A percentile compares a stretch with the other conserved stretches of the same genome.
Conservation (phyloP, 257 asterid genomes). For the Euphrasia confusa region DNA sequence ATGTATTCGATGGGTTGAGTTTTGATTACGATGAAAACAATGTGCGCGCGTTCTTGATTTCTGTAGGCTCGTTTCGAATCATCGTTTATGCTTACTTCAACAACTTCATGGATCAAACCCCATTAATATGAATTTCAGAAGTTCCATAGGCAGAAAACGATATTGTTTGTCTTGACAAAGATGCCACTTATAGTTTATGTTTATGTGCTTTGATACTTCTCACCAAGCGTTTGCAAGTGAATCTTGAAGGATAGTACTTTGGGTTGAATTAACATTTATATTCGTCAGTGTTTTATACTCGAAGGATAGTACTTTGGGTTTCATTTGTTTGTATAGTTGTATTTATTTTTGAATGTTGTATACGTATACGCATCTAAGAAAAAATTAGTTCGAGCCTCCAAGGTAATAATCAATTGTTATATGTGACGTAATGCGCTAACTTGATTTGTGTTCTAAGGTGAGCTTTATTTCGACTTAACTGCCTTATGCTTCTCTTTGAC, state of each 20-base stretch:
- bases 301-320: no score
- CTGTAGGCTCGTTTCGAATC: background rate
- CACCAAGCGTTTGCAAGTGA: background rate
- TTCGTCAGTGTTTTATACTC: background rate
- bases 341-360: background rate
- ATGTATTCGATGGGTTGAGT: background rate
- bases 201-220: background rate
- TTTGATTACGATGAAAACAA: background rate
- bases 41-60: background rate
- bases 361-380: background rate
- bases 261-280: background rate
- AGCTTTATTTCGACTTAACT: background rate
- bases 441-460: background rate
- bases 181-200: background rate
- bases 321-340: no score
- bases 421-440: background rate
- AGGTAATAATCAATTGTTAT: background rate
- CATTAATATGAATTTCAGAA: background rate
- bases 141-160: background rate
- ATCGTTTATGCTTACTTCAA: no score
- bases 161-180: constrained; percentile 4
- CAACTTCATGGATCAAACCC: no score
- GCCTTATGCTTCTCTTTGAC: background rate
- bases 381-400: background rate
- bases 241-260: background rate